Percentiles rank a stretch among this genome's conserved stretches.
Conservation (phyloP, 2,329 filamentous ascomycete species). For the Trematosphaeria pertusa region DNA sequence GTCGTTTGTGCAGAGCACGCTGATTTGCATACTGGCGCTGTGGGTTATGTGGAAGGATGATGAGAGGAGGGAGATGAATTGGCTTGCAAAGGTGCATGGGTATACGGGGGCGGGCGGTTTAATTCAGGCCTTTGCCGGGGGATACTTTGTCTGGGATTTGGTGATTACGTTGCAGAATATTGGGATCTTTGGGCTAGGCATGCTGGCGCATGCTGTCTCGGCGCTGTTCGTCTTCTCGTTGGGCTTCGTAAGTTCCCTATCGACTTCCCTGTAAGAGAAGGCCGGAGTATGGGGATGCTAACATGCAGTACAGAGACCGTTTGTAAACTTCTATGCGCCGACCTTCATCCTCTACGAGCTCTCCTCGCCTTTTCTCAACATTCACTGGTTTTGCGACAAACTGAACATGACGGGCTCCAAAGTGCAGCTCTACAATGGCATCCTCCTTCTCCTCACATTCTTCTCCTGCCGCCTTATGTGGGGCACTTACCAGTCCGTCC, state of each 20-base stretch:
- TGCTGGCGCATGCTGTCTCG: slow-evolving; percentile 77
- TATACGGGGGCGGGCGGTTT: slow-evolving; percentile 76
- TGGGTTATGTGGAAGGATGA: slow-evolving; percentile 73
- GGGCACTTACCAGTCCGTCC: slow-evolving; percentile 73
- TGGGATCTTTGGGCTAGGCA: slow-evolving; percentile 75
- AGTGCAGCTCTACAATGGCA: slow-evolving; percentile 78
- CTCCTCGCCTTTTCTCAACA: slow-evolving; percentile 82
- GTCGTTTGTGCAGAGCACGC: slow-evolving; percentile 76
- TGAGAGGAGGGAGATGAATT: slow-evolving; percentile 71
- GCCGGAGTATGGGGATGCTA: slow-evolving; percentile 10
- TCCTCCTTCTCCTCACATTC: slow-evolving; percentile 74
- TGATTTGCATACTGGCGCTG: slow-evolving; percentile 76
- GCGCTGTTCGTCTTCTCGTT: slow-evolving; percentile 77
- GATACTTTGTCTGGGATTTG: slow-evolving; percentile 87
- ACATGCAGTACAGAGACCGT: slow-evolving; percentile 68
- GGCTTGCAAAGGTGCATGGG: slow-evolving; percentile 75
- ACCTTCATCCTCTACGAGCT: slow-evolving; percentile 89
- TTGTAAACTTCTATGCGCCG: slow-evolving; percentile 81
- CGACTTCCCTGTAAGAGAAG: background rate
- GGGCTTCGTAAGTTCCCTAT: slow-evolving; percentile 74
- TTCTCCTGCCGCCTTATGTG: slow-evolving; percentile 79
- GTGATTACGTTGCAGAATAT: slow-evolving; percentile 72
- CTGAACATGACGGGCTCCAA: slow-evolving; percentile 77
- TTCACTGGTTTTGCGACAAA: slow-evolving; percentile 94
- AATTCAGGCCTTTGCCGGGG: slow-evolving; percentile 77